Evolutionary conservation across 805 yeast species (phyloP), one percentile per base, ranked within the genome.

Genomic region (Candida pini): DNA sequence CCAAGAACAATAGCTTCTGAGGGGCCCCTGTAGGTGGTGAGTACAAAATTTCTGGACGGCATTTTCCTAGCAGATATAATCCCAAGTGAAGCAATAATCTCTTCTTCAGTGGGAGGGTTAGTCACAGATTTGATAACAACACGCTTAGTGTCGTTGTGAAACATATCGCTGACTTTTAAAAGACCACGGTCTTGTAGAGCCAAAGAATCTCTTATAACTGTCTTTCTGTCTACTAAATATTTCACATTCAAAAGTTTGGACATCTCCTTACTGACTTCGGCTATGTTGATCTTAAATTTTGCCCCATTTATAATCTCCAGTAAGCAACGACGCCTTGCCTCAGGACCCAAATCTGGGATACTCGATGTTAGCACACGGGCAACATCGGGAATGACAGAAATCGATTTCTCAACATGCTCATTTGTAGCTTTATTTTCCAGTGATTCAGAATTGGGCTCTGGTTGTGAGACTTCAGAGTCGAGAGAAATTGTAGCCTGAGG

Each of bases 221-320:
- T 81, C 34, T 67, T 69, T 22, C 73, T 66, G 44, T 81, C 89
- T 13, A 77, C 62, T 1, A 28, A 25, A 24, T 56, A 50, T 19
- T 54, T 54, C 10, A 71, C 62, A 0, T 68, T 68, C 42, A 71
- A 43, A 13, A 41, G 45, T 3, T 59, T 63, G n/a, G 74, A 64
- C 2, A 78, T 44, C 5, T 48, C 53, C 8, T 58, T 62, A 25
- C 62, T 49, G 23, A 78, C 58, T 8, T 51, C 57, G 12, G 45
- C 49, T n/a, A 72, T 69, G 1, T 71, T 59, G 18, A 63, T 62
- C 5, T 66, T 44, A 3, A 72, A 69, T 12, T 80, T 81, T 12
- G 64, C 64, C 19, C 61, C 47, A 19, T 68, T 64, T 5, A 58
- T 54, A 5, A 77, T 43, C 8, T 73, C 46, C 8, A 62, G 53